Conservation (phyloP, 768 basidiomycete genomes). For the Lentinula raphanica region DNA sequence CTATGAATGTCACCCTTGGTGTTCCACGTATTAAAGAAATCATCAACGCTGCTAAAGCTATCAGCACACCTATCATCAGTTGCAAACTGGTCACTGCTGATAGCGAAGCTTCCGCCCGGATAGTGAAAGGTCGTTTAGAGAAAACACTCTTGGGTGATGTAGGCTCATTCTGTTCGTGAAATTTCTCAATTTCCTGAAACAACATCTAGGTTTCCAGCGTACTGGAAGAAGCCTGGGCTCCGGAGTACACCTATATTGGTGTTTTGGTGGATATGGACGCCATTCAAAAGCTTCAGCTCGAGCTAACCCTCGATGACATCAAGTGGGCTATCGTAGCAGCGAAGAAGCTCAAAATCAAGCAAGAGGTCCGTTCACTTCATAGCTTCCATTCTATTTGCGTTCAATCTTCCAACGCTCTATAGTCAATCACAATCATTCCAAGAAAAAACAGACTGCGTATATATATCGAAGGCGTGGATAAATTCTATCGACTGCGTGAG, state of each 20-base stretch:
- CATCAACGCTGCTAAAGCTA: conserved; percentile 96
- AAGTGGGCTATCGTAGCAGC: conserved; percentile 85
- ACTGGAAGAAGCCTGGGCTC: conserved; percentile 94
- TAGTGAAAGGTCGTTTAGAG: conserved; percentile 94
- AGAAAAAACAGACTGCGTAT: conserved; percentile 71
- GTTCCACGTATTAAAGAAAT: conserved; percentile 99
- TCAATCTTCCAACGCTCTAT: conserved; percentile 6
- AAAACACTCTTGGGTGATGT: conserved; percentile 94
- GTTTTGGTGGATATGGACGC: conserved; percentile 88
- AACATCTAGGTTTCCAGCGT: conserved; percentile 73
- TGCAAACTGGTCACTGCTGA: conserved; percentile 83
- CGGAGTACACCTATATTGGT: conserved; percentile 87
- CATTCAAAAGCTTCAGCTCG: conserved; percentile 89
- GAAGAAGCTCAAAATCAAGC: conserved; percentile 90
- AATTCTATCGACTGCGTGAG: conserved; percentile 79
- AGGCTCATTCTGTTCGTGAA: conserved; percentile 19
- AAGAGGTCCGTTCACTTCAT: conserved; percentile 48
- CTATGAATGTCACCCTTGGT: conserved; percentile 99
- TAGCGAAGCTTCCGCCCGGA: conserved; percentile 92
- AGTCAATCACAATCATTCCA: conserved; percentile 77
- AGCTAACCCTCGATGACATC: conserved; percentile 87
- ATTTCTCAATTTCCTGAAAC: not conserved
- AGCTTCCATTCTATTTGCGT: not conserved
- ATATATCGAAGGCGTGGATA: conserved; percentile 72
- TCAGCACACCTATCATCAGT: conserved; percentile 98